These are phyloP conservation scores for Synchytrium microbalum DNA, from an alignment of 371 early-diverging fungal genomes.

Conservation along the genomic window DNA sequence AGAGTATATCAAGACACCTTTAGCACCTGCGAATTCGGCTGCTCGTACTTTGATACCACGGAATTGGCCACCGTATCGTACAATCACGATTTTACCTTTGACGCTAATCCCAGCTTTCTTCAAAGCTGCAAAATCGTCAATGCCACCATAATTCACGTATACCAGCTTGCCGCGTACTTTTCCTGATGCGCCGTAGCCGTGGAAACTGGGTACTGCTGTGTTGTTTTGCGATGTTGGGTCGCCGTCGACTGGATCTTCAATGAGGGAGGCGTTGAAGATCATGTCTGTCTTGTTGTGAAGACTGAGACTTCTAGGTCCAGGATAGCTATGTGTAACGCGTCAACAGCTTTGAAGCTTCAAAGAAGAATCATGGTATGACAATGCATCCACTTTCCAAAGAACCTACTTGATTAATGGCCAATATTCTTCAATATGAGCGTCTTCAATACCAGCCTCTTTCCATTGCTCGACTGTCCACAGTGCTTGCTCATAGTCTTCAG, in stretches of 20 bases:
- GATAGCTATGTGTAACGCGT: not conserved
- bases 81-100: conserved; percentile 46
- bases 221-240: conserved; percentile 40
- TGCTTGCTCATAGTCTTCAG: conserved; percentile 34
- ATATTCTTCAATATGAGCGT: conserved; percentile 48
- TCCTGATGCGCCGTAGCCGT: conserved; percentile 56
- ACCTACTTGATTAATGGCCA: conserved; percentile 44
- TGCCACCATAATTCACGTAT: conserved; percentile 57
- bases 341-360: not conserved
- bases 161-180: conserved; percentile 51
- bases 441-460: conserved; percentile 40
- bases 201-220: conserved; percentile 57
- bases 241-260: conserved; percentile 48
- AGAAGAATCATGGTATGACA: not conserved
- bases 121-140: conserved; percentile 50
- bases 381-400: not conserved
- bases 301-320: conserved; percentile 42
- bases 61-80: conserved; percentile 52
- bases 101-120: conserved; percentile 37
- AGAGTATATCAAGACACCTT: conserved; percentile 52
- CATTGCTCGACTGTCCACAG: conserved; percentile 50
- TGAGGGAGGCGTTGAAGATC: conserved; percentile 44
- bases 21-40: conserved; percentile 50
- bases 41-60: conserved; percentile 54
- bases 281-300: conserved; percentile 43